A percentile compares a stretch with the other conserved stretches of the same genome.
phyloP scores from a whole-genome alignment of 2,329 filamentous ascomycete genomes.

The Nemania abortiva region DNA sequence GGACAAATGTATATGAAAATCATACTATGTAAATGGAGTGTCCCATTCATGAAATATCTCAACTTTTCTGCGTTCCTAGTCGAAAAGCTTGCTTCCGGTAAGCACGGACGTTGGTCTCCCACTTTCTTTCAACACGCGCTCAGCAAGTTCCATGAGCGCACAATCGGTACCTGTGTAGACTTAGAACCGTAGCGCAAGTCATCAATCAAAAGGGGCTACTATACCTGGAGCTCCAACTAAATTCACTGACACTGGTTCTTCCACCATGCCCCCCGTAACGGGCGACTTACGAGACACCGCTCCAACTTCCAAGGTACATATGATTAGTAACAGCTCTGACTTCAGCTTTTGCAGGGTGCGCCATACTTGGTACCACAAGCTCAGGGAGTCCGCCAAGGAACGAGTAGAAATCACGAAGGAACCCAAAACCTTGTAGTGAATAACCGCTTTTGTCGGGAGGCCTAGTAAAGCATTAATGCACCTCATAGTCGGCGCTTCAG shows the following conservation, averaged over 20 bases:
- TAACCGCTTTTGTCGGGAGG: not conserved
- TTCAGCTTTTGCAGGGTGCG: not conserved
- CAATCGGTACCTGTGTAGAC: not conserved
- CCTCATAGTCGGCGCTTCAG: not conserved
- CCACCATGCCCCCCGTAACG: not conserved
- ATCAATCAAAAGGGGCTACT: not conserved
- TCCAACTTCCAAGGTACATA: not conserved
- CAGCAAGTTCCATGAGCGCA: constrained; percentile 2
- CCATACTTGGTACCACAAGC: not conserved
- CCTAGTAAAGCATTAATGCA: not conserved
- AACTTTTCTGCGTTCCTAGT: too few relatives aligned
- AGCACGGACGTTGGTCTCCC: not conserved
- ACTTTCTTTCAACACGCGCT: constrained; percentile 2
- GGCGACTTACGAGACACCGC: not conserved
- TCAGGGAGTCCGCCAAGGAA: not conserved
- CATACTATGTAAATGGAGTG: too few relatives aligned
- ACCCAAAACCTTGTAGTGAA: not conserved
- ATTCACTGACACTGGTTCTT: not conserved
- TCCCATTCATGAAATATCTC: too few relatives aligned
- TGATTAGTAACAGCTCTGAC: not conserved
- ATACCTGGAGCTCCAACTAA: constrained; percentile 2
- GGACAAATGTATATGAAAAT: too few relatives aligned
- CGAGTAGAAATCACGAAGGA: not conserved
- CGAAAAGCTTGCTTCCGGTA: not conserved
- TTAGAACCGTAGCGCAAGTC: not conserved